These are phyloP conservation scores for sunflower (Helianthus annuus) DNA, from an alignment of 129 eudicot genomes.

Conservation along the genomic window DNA sequence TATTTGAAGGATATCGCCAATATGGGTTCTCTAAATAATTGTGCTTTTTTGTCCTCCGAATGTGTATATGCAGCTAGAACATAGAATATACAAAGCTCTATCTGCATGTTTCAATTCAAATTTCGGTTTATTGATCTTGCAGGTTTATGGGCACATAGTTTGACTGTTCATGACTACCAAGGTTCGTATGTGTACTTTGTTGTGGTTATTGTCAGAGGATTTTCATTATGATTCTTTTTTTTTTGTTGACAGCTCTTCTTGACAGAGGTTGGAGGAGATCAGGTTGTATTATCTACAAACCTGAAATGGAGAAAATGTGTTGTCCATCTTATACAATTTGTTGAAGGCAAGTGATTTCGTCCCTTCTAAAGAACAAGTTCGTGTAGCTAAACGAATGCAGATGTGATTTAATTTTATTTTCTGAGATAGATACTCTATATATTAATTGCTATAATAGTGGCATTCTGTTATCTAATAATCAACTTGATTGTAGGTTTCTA, in stretches of 20 bases:
- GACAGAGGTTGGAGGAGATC: constrained; percentile 99
- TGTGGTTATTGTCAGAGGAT: no score
- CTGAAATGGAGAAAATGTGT: constrained; percentile 93
- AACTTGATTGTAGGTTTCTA: constrained; percentile 57
- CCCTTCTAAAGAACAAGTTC: constrained; percentile 89
- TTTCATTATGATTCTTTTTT: neutral
- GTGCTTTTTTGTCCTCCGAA: no score
- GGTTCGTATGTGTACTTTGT: constrained; percentile 15
- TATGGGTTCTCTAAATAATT: no score
- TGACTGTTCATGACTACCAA: constrained; percentile 93
- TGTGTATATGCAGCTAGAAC: neutral
- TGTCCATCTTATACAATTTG: constrained; percentile 96
- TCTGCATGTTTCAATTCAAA: neutral
- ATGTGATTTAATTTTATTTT: constrained; percentile 16
- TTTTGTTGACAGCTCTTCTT: constrained; percentile 68
- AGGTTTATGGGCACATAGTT: constrained; percentile 84
- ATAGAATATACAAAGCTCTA: neutral
- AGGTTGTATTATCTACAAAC: constrained; percentile 90
- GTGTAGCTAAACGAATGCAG: constrained; percentile 66
- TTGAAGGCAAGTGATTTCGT: constrained; percentile 69
- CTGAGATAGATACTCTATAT: neutral
- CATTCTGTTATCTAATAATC: constrained; percentile 27
- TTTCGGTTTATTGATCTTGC: constrained; percentile 11
- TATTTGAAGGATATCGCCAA: no score
- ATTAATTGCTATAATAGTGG: constrained; percentile 7